A percentile compares a stretch with the other conserved stretches of the same genome.
Conservation (phyloP, 2,329 filamentous ascomycete species). For the Fusarium heterosporum region DNA sequence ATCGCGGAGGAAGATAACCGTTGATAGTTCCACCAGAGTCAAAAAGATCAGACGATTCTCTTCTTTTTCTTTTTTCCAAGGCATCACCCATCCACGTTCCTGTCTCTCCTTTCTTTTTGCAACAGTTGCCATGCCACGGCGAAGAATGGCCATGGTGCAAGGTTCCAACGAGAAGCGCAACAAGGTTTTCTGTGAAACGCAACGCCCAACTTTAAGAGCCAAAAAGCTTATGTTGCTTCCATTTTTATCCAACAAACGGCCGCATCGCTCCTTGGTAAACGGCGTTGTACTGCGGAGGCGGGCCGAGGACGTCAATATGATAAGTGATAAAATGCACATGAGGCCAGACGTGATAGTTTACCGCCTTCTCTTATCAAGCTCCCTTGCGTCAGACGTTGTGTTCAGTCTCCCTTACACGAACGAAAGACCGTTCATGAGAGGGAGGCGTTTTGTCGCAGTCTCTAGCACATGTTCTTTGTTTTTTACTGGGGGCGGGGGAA, state of each 20-base stretch:
- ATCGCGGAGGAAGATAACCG: background rate
- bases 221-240: background rate
- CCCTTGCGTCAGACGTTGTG: constrained; percentile 18
- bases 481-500: background rate
- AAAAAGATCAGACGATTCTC: background rate
- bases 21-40: background rate
- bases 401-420: constrained; percentile 11
- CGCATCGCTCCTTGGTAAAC: background rate
- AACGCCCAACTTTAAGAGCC: background rate
- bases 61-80: too few relatives aligned
- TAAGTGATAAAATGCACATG: background rate
- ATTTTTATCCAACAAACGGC: background rate
- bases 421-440: background rate
- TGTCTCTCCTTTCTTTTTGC: background rate
- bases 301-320: background rate
- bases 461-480: constrained; percentile 4
- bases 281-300: background rate
- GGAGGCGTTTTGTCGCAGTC: background rate
- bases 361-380: background rate
- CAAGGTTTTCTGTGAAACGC: background rate
- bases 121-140: background rate
- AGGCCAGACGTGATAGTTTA: background rate
- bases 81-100: background rate
- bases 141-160: background rate
- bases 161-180: too few relatives aligned